Evolutionary conservation across 345 rosid species (phyloP).

Genomic region (Camelina sativa): DNA sequence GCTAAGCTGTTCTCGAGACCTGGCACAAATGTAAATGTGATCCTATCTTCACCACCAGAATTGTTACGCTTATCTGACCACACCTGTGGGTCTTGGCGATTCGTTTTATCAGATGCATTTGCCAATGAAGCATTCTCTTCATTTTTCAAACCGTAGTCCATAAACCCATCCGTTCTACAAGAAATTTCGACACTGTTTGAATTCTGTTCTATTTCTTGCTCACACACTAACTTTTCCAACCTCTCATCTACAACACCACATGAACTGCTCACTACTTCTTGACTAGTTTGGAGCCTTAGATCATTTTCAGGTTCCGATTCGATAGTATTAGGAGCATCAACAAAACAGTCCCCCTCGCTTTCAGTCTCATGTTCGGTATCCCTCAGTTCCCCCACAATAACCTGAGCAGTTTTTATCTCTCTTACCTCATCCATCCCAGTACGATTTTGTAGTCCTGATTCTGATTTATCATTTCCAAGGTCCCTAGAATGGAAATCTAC

Average conservation of each 20-base stretch:
- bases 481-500: slow-evolving; percentile 38
- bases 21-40: neutral
- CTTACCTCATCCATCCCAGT: slow-evolving; percentile 66
- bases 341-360: slow-evolving; percentile 75
- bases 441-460: slow-evolving; percentile 39
- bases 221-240: slow-evolving; percentile 34
- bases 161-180: slow-evolving; percentile 6
- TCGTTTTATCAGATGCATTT: slow-evolving; percentile 43
- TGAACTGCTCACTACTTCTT: slow-evolving; percentile 17
- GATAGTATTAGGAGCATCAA: slow-evolving; percentile 86
- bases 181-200: slow-evolving; percentile 19
- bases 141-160: neutral
- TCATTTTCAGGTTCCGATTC: slow-evolving; percentile 68
- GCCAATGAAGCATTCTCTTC: slow-evolving; percentile 38
- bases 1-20: slow-evolving; percentile 20
- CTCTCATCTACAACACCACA: slow-evolving; percentile 20
- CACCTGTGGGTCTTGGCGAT: slow-evolving; percentile 41
- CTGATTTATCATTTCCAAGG: slow-evolving; percentile 45
- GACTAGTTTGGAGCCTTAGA: slow-evolving; percentile 37
- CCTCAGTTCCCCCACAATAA: slow-evolving; percentile 69
- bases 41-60: slow-evolving; percentile 3
- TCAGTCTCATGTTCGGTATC: slow-evolving; percentile 59
- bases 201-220: slow-evolving; percentile 20
- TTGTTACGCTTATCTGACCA: slow-evolving; percentile 34
- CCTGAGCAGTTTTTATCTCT: slow-evolving; percentile 46